Evolutionary conservation across 2,329 filamentous ascomycete genomes (phyloP), one percentile per base, ranked within the genome.

Genomic region (Talaromyces sp.): DNA sequence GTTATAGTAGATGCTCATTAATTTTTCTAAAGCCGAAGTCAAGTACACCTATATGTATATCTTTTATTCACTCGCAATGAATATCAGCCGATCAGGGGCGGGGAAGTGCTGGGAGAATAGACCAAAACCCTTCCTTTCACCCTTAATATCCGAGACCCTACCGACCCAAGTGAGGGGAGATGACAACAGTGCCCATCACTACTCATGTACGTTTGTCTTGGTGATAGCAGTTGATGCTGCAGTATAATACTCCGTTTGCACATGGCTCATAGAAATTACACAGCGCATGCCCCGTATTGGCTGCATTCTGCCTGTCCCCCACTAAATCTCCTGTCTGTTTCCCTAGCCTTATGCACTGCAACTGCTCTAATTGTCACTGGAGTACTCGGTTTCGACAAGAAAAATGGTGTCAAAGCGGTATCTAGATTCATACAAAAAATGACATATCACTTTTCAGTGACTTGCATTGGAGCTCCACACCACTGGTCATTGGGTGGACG

Each of bases 191-290:
- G 16, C n/a, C 39, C n/a, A 10, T 60, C 31, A 60, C 41, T 60
- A 61, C 24, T 27, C 47, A 61, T 50, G 31, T 61, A 50, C 43
- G 31, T 39, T 48, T 50, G 33, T 56, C 52, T 56, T 14, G 11
- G n/a, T 37, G 33, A 16, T 35, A 22, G n/a, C n/a, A 39, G 5
- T 56, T 56, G 52, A 24, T 22, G 33, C 52, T 37, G 33, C 37
- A 47, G 9, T 48, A 22, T 61, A 52, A 61, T 61, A 33, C 33
- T 52, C 59, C 45, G 33, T 61, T 48, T 33, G 39, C 58, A 48
- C 58, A 60, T 60, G 58, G 58, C 58, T 52, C 59, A 41, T n/a
- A 41, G 58, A 41, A 61, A 41, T 31, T 50, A 61, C 45, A 52
- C 45, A 56, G 10, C n/a, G 52, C n/a, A 16, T 56, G 7, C 19